Evolutionary conservation across 139 green algal genomes (phyloP).

Genomic region (Choricystis sp.): DNA sequence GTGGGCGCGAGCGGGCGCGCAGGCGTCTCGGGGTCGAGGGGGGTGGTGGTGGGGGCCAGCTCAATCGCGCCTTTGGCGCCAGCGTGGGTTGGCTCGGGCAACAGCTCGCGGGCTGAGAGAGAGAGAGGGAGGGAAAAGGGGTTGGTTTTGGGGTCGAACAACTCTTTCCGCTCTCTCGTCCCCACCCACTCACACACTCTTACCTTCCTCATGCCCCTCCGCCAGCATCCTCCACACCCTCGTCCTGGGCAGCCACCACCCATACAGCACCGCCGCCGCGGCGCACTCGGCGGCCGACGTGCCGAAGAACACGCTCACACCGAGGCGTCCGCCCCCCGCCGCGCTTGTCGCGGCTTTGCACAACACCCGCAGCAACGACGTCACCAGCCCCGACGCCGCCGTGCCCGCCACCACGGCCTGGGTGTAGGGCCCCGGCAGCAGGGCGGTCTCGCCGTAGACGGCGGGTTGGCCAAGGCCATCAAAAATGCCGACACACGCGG

Average conservation of each 20-base stretch:
- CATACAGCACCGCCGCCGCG: constrained; percentile 27
- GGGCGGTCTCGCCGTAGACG: constrained; percentile 44
- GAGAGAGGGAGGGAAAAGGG: not conserved
- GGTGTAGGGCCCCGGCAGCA: constrained; percentile 33
- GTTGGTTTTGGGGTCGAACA: not conserved
- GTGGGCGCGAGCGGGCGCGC: not conserved
- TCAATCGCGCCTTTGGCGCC: not conserved
- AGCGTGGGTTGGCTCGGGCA: no score
- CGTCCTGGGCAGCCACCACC: constrained; percentile 11
- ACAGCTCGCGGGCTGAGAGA: no score
- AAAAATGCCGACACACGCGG: constrained; percentile 29
- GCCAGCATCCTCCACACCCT: constrained; percentile 1
- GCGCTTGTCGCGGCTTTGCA: constrained; percentile 46
- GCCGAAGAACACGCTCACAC: constrained; percentile 41
- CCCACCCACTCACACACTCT: not conserved
- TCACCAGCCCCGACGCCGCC: constrained; percentile 39
- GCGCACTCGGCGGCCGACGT: constrained; percentile 17
- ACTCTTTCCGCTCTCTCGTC: not conserved
- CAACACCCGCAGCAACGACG: constrained; percentile 42
- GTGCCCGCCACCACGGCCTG: constrained; percentile 60
- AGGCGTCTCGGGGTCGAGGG: not conserved
- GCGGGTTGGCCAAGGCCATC: constrained; percentile 54
- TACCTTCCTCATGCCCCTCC: not conserved
- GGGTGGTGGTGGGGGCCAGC: not conserved
- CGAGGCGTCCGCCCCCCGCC: constrained; percentile 18